Evolutionary conservation across 106 monocot genomes (phyloP).

Genomic region (Narthecium ossifragum): DNA sequence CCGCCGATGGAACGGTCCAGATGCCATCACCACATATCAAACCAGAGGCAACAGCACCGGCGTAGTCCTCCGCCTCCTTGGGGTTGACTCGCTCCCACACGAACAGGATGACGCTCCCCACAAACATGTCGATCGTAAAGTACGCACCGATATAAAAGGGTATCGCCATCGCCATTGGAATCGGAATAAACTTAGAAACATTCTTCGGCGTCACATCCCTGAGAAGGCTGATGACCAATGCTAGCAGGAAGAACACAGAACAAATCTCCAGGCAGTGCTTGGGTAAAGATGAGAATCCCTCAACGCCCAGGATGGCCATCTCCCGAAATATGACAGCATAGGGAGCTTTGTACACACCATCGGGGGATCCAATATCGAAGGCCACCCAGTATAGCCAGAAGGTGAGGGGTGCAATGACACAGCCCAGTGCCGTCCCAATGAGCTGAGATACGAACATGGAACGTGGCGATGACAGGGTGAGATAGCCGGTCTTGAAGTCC

Average conservation of each 20-base stretch:
- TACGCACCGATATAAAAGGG: slow-evolving; percentile 92
- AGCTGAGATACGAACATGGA: slow-evolving; percentile 88
- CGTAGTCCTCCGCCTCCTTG: slow-evolving; percentile 61
- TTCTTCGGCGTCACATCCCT: slow-evolving; percentile 43
- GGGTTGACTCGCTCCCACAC: slow-evolving; percentile 67
- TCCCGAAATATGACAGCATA: slow-evolving; percentile 78
- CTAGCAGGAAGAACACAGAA: slow-evolving; percentile 40
- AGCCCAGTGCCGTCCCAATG: slow-evolving; percentile 70
- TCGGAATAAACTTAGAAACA: slow-evolving; percentile 50
- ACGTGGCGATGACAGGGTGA: slow-evolving; percentile 74
- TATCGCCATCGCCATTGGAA: slow-evolving; percentile 89
- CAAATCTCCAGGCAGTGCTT: slow-evolving; percentile 76
- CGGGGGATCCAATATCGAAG: slow-evolving; percentile 66
- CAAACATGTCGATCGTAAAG: slow-evolving; percentile 89
- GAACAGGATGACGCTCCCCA: slow-evolving; percentile 70
- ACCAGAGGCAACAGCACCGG: slow-evolving; percentile 82
- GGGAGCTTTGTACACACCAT: slow-evolving; percentile 75
- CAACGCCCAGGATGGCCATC: slow-evolving; percentile 80
- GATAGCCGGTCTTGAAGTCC: slow-evolving; percentile 87
- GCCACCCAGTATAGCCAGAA: slow-evolving; percentile 91
- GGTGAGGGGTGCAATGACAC: slow-evolving; percentile 69
- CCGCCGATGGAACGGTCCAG: slow-evolving; percentile 83
- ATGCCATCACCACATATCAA: slow-evolving; percentile 95
- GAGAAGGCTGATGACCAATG: slow-evolving; percentile 46
- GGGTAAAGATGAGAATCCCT: slow-evolving; percentile 78